Conservation (phyloP, 371 early-diverging fungal genomes). For the Rhizopus delemar region DNA sequence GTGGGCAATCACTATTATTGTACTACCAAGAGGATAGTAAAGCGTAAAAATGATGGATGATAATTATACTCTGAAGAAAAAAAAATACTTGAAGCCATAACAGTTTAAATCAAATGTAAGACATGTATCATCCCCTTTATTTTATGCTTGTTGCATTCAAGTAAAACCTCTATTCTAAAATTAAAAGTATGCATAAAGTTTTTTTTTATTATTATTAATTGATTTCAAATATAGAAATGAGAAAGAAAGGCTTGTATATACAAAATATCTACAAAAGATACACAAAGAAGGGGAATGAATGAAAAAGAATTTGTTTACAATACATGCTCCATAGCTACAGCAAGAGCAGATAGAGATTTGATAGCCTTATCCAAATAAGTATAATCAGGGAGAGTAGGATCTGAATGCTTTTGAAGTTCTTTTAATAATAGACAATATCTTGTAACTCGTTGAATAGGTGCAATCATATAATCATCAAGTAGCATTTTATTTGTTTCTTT, state of each 20-base stretch:
- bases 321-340: slow-evolving; percentile 44
- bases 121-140: too few species aligned
- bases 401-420: slow-evolving; percentile 52
- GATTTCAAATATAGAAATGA: too few species aligned
- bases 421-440: slow-evolving; percentile 48
- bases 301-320: slow-evolving; percentile 17
- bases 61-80: too few species aligned
- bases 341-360: slow-evolving; percentile 44
- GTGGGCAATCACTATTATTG: too few species aligned
- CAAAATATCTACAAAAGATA: background rate
- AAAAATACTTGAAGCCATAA: too few species aligned
- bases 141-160: too few species aligned
- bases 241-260: background rate
- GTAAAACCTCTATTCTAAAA: too few species aligned
- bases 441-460: slow-evolving; percentile 57
- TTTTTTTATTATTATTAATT: too few species aligned
- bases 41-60: too few species aligned
- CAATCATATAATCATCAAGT: slow-evolving; percentile 53
- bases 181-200: too few species aligned
- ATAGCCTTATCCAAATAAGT: slow-evolving; percentile 36
- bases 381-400: slow-evolving; percentile 38
- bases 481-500: slow-evolving; percentile 41
- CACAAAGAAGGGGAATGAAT: background rate
- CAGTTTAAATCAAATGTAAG: too few species aligned
- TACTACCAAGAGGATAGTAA: too few species aligned